phyloP scores from a whole-genome alignment of 1,284 basidiomycete genomes.

The Naganishia sp. region DNA sequence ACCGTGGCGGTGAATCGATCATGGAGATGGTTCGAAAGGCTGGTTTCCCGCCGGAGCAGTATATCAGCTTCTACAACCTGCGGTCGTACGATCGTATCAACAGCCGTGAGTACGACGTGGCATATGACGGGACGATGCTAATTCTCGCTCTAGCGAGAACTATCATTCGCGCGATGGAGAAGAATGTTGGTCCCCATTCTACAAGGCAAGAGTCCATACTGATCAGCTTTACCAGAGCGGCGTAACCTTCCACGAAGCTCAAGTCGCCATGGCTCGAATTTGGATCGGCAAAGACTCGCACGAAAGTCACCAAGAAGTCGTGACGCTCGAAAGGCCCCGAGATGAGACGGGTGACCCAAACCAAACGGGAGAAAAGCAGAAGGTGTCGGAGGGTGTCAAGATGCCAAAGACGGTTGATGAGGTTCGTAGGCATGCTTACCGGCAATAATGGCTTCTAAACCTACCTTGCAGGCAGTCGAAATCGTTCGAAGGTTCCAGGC shows the following conservation, averaged over 20 bases:
- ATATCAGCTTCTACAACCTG: conserved; percentile 85
- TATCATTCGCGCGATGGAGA: conserved; percentile 60
- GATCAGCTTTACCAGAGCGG: conserved; percentile 58
- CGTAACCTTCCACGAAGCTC: conserved; percentile 77
- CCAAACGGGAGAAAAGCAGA: conserved; percentile 53
- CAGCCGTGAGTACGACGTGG: conserved; percentile 58
- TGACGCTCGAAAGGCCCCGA: conserved; percentile 45
- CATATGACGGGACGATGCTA: neutral
- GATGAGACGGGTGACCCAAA: conserved; percentile 64
- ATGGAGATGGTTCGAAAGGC: conserved; percentile 29
- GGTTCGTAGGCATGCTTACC: conserved; percentile 26
- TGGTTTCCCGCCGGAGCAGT: conserved; percentile 52
- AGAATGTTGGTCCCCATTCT: conserved; percentile 43
- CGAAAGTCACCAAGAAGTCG: conserved; percentile 46
- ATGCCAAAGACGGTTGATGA: conserved; percentile 67
- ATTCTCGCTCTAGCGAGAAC: conserved; percentile 10
- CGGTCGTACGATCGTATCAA: conserved; percentile 90
- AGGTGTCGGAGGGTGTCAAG: conserved; percentile 46
- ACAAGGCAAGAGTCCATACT: neutral
- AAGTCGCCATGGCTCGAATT: conserved; percentile 79
- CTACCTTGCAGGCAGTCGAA: conserved; percentile 56
- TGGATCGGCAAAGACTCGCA: conserved; percentile 65
- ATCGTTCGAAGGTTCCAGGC: conserved; percentile 68
- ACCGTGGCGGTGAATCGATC: conserved; percentile 51
- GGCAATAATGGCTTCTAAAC: neutral